Evolutionary conservation across 78 protist species (phyloP).

Genomic region (Creolimax fragrantissima): DNA sequence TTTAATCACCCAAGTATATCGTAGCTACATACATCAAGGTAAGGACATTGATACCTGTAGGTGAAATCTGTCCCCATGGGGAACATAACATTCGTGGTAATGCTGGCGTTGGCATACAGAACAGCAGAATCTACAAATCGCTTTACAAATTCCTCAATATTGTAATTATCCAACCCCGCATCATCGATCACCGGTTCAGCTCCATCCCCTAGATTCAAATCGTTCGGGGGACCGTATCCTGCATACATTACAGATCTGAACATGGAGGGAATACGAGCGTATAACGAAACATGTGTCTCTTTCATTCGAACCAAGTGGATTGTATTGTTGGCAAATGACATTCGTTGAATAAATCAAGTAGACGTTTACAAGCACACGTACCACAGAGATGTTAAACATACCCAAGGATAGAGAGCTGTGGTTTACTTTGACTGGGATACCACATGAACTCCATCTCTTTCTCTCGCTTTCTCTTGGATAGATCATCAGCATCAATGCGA

Average conservation of each 20-base stretch:
- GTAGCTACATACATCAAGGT: too few species aligned
- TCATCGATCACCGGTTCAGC: conserved; percentile 55
- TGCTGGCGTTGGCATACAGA: conserved; percentile 33
- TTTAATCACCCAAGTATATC: too few species aligned
- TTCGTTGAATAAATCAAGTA: neutral
- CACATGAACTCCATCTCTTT: neutral
- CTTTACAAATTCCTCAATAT: conserved; percentile 9
- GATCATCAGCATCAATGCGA: conserved; percentile 72
- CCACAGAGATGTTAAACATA: neutral
- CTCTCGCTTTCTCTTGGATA: neutral
- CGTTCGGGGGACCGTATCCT: conserved; percentile 45
- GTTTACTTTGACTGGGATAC: neutral
- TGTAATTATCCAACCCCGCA: neutral
- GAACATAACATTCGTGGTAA: conserved; percentile 54
- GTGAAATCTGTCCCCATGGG: conserved; percentile 73
- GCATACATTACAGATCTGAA: conserved; percentile 40
- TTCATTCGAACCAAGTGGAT: neutral
- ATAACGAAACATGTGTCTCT: too few species aligned
- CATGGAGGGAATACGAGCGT: neutral
- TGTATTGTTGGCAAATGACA: neutral
- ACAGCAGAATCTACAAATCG: conserved; percentile 30
- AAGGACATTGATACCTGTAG: conserved; percentile 27
- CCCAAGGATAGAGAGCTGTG: neutral
- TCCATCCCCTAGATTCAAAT: conserved; percentile 7
- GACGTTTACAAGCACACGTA: neutral